Evolutionary conservation across 768 basidiomycete genomes (phyloP).

Genomic region (Agaricus bisporus): DNA sequence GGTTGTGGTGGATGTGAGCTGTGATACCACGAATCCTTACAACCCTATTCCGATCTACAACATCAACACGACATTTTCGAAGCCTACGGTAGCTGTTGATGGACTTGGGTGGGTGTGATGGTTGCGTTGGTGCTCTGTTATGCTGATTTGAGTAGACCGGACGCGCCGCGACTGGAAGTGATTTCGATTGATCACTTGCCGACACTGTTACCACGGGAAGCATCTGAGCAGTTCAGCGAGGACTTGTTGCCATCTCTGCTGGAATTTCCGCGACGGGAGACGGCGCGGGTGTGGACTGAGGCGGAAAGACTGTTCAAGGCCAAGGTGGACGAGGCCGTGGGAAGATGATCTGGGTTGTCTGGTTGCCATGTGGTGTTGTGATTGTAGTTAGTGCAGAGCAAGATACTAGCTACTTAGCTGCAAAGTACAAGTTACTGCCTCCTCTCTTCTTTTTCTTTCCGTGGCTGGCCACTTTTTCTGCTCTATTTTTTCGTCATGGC

Average conservation of each 20-base stretch:
- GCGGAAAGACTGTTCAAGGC: slow-evolving; percentile 79
- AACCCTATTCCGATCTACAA: slow-evolving; percentile 96
- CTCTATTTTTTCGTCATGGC: slow-evolving; percentile 31
- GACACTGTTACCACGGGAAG: slow-evolving; percentile 90
- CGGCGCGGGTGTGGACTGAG: slow-evolving; percentile 78
- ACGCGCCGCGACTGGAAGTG: slow-evolving; percentile 69
- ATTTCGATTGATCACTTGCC: slow-evolving; percentile 97
- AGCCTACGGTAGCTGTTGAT: slow-evolving; percentile 85
- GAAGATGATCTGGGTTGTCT: slow-evolving; percentile 6
- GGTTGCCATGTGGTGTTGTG: slow-evolving; percentile 13
- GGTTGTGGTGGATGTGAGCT: slow-evolving; percentile 95
- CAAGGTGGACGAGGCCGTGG: slow-evolving; percentile 29
- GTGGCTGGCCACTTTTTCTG: slow-evolving; percentile 21
- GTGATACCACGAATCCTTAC: slow-evolving; percentile 98
- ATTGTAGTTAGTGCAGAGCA: neutral
- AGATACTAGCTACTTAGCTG: slow-evolving; percentile 2
- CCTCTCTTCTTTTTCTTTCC: slow-evolving; percentile 29
- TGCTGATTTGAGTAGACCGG: slow-evolving; percentile 29
- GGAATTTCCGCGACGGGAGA: slow-evolving; percentile 64
- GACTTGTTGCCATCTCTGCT: slow-evolving; percentile 84
- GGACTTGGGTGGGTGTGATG: slow-evolving; percentile 52
- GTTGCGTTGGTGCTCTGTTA: slow-evolving; percentile 4
- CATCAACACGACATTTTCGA: slow-evolving; percentile 89
- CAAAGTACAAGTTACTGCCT: slow-evolving; percentile 20
- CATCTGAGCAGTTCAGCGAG: slow-evolving; percentile 91